Evolutionary conservation across 768 basidiomycete species (phyloP), one percentile per base, ranked within the genome.

Genomic region (Multifurca ochricompacta): DNA sequence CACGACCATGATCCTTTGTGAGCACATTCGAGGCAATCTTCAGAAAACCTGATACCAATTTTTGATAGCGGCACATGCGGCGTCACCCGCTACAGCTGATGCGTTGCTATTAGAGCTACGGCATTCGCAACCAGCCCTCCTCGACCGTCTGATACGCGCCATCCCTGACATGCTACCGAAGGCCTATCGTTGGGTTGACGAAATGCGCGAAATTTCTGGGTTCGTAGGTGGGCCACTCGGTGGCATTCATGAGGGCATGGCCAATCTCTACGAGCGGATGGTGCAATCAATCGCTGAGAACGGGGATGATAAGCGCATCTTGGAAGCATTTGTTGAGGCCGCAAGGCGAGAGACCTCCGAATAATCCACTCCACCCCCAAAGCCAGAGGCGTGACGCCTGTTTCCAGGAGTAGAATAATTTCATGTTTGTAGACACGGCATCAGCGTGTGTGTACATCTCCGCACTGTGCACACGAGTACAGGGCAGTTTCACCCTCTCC

Each of bases 121-220:
- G 40, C 55, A 63, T 19, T 80, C 78, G 14, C 76, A 80, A 62
- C 74, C 77, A 4, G 62, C 58, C 16, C 51, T 75, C 25, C 68
- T 83, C 10, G 60, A 71, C 56, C 69, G 71, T 19, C 66, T 79
- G 44, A 67, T 68, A 3, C 62, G 62, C 42, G 57, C 58, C 1
- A 64, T 81, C 27, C 76, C 78, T 4, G 53, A 65, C 31, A 79
- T 81, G 79, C 65, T 80, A 18, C 78, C 76, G n/a, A 84, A 82
- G 58, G 78, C 79, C 3, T 82, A 84, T 60, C 71, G 81, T 46
- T 83, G 74, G 76, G 73, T 77, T 13, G 77, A 74, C 42, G 81
- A 83, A 69, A 83, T 81, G 81, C 69, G 77, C 48, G 83, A 84
- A 65, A 81, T 85, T 36, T 73, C 75, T 3, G 69, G 66, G 6